Evolutionary conservation across 352 stramenopile species (phyloP).

Genomic region (Pilasporangium apinafurcum): DNA sequence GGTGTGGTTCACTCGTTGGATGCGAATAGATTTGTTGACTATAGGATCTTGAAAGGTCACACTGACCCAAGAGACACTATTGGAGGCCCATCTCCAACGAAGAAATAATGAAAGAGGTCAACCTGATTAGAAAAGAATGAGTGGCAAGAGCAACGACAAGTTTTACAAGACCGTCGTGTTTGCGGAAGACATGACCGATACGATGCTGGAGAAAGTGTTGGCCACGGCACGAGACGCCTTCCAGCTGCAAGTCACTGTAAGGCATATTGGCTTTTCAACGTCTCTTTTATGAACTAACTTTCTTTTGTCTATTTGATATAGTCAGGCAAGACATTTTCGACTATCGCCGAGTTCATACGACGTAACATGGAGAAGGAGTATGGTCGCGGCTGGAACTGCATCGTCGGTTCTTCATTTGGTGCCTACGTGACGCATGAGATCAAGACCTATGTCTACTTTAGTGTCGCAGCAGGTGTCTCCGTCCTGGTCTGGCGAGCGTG

Average conservation of each 20-base stretch:
- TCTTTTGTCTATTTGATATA: slow-evolving; percentile 13
- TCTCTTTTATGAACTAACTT: neutral
- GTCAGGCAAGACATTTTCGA: slow-evolving; percentile 90
- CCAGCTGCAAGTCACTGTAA: slow-evolving; percentile 81
- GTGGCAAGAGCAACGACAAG: slow-evolving; percentile 72
- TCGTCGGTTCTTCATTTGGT: slow-evolving; percentile 89
- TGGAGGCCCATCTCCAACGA: too few relatives aligned
- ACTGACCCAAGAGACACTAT: neutral
- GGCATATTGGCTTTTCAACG: neutral
- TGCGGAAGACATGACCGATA: slow-evolving; percentile 93
- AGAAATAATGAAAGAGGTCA: too few relatives aligned
- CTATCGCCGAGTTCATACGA: slow-evolving; percentile 87
- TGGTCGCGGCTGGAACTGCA: slow-evolving; percentile 89
- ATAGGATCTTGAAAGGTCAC: neutral
- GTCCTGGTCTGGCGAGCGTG: slow-evolving; percentile 90
- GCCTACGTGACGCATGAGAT: slow-evolving; percentile 94
- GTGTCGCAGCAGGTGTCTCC: slow-evolving; percentile 86
- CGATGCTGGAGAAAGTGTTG: slow-evolving; percentile 90
- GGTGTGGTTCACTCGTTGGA: neutral
- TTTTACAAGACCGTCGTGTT: slow-evolving; percentile 92
- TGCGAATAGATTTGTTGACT: neutral
- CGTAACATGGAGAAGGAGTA: slow-evolving; percentile 92
- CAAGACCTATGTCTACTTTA: slow-evolving; percentile 96
- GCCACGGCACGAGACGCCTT: slow-evolving; percentile 88
- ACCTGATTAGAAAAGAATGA: slow-evolving; percentile 24